These are phyloP conservation scores for Verticillium tricorpus DNA, from an alignment of 2,329 filamentous ascomycete genomes.

Conservation along the genomic window DNA sequence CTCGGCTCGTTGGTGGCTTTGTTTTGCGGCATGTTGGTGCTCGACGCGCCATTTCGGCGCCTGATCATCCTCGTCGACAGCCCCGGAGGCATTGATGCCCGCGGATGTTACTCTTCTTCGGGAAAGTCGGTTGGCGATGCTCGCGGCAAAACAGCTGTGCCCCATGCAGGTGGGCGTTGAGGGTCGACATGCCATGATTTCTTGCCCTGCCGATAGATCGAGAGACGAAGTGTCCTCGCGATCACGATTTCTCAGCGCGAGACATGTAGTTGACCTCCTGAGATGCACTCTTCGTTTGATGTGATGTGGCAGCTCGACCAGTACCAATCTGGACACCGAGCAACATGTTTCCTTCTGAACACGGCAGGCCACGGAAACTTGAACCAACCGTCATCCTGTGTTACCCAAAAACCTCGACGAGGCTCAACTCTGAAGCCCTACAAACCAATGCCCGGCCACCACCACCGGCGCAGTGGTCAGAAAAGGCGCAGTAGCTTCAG, in stretches of 20 bases:
- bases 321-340: background rate
- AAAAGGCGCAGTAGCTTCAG: background rate
- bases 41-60: conserved; percentile 4
- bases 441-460: background rate
- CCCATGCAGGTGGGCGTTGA: conserved; percentile 4
- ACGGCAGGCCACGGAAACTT: background rate
- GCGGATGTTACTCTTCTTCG: conserved; percentile 7
- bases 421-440: background rate
- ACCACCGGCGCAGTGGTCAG: background rate
- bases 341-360: background rate
- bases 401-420: background rate
- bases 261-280: background rate
- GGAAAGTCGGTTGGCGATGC: conserved; percentile 8
- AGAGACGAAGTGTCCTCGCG: background rate
- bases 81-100: background rate
- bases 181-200: background rate
- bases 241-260: background rate
- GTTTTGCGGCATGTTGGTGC: conserved; percentile 1
- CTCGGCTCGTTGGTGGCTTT: background rate
- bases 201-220: too few relatives aligned
- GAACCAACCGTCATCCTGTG: background rate
- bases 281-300: background rate
- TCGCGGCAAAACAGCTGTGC: conserved; percentile 8
- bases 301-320: background rate
- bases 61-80: conserved; percentile 5